Base-by-base conservation (phyloP, 1,139 yeast genomes). In the Pichia norvegensis region DNA sequence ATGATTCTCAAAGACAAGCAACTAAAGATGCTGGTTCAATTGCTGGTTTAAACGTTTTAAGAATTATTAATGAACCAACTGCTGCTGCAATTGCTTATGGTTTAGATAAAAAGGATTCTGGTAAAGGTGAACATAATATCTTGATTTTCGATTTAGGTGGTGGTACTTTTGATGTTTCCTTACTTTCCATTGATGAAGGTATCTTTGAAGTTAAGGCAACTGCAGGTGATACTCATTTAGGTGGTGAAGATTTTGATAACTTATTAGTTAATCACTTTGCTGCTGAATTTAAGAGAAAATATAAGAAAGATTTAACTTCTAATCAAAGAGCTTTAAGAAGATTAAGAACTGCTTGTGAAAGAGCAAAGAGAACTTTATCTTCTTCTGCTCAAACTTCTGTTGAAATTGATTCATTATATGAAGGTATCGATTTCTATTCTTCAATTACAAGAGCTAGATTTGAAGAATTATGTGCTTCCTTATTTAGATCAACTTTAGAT, bases 391-490 rank as follows among this genome's bases (percentile, higher is more conserved):
- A 88, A 74, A 87, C 97, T 64, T 82, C 96, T 53, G 84, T 90
- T 67, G 97, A 90, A 77, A 90, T 90, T 67, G 97, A 90, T 78
- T 90, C 97, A 51, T 78, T 90, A 65, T 87, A 74, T 72, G 97
- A 88, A 65, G 97, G 97, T 78, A 82, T 85, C 68, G 97, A 90
- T 73, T 90, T 90, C 80, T 85, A 87, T 73, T 84, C 96, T 59
- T 84, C 92, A 69, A 82, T 92, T 70, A 88, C 97, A 73, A 88
- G 98, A 81, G 97, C 98, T 63, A 86, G 97, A 80, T 90, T 90
- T 76, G 98, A 90, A 80, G 97, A 90, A 73, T 81, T 90, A 68
- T 85, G 90, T 80, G 84, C 86, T 65, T 92, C 90, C 70, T 76
- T 90, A 68, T 90, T 90, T 92, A 86, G 92, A 74, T 83, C 95